These are phyloP conservation scores for Raphanus raphanistrum DNA, from an alignment of 345 rosid genomes.

Conservation along the genomic window DNA sequence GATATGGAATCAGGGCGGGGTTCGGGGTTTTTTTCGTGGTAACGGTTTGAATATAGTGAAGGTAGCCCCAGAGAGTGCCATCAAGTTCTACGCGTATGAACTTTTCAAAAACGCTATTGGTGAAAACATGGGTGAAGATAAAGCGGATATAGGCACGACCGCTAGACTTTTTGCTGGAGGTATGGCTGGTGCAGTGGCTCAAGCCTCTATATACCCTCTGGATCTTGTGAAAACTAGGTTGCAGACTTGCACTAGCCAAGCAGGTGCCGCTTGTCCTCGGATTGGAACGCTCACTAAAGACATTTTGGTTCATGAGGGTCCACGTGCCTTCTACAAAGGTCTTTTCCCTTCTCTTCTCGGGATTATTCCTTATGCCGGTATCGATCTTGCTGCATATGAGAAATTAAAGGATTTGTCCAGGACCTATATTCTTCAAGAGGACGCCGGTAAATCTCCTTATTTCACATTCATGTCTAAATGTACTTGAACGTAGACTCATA, in stretches of 20 bases:
- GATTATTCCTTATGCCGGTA: conserved; percentile 92
- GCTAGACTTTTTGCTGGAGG: conserved; percentile 85
- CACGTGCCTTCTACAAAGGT: conserved; percentile 83
- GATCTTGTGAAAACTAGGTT: conserved; percentile 95
- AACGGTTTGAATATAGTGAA: conserved; percentile 80
- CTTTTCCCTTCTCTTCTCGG: conserved; percentile 87
- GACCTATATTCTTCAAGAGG: conserved; percentile 60
- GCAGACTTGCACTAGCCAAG: conserved; percentile 65
- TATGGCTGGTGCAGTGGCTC: conserved; percentile 92
- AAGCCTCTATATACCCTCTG: conserved; percentile 78
- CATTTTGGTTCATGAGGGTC: conserved; percentile 81
- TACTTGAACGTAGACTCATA: conserved; percentile 1
- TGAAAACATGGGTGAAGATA: conserved; percentile 51
- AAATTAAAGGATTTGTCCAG: conserved; percentile 78
- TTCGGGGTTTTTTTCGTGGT: conserved; percentile 72
- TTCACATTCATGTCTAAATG: neutral
- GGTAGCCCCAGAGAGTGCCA: conserved; percentile 95
- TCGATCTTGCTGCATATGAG: conserved; percentile 93
- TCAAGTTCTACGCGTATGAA: conserved; percentile 79
- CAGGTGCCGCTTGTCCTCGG: conserved; percentile 57
- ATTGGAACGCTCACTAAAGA: conserved; percentile 60
- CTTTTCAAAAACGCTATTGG: conserved; percentile 60
- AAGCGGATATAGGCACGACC: conserved; percentile 55
- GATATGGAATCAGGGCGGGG: conserved; percentile 67
- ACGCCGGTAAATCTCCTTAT: conserved; percentile 50